A percentile compares a stretch with the other conserved stretches of the same genome.
Conservation (phyloP, 371 early-diverging fungal species). For the Apophysomyces elegans region DNA sequence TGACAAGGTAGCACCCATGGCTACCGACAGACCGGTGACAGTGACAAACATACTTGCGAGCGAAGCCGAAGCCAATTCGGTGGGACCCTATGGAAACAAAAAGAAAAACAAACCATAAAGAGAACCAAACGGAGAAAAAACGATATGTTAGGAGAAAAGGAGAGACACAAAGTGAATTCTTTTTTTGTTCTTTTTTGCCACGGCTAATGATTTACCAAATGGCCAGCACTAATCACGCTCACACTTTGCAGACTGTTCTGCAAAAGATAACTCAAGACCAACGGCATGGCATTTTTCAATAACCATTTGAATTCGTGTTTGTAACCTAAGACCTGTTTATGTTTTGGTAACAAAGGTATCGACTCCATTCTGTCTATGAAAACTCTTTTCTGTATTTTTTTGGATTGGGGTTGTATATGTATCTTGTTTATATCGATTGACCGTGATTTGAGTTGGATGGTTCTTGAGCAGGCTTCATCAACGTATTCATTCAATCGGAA, state of each 20-base stretch:
- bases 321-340: background rate
- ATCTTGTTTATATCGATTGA: slow-evolving; percentile 3
- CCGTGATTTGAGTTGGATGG: background rate
- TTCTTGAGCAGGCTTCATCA: background rate
- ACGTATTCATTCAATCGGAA: slow-evolving; percentile 2
- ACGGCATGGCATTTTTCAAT: slow-evolving; percentile 54
- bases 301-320: slow-evolving; percentile 44
- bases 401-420: background rate
- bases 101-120: background rate
- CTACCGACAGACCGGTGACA: slow-evolving; percentile 82
- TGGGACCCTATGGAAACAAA: slow-evolving; percentile 33
- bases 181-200: background rate
- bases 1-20: slow-evolving; percentile 77
- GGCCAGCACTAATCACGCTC: slow-evolving; percentile 62
- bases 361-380: background rate
- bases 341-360: slow-evolving; percentile 12
- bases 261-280: slow-evolving; percentile 60
- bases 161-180: slow-evolving; percentile 8
- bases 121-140: no score
- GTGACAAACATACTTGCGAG: slow-evolving; percentile 81
- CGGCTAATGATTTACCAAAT: slow-evolving; percentile 38
- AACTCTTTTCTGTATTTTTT: background rate
- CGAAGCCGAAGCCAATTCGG: slow-evolving; percentile 79
- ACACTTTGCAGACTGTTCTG: slow-evolving; percentile 67
- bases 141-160: slow-evolving; percentile 3